These are phyloP conservation scores for Lentinus polychrous DNA, from an alignment of 1,284 basidiomycete species.

Conservation along the genomic window DNA sequence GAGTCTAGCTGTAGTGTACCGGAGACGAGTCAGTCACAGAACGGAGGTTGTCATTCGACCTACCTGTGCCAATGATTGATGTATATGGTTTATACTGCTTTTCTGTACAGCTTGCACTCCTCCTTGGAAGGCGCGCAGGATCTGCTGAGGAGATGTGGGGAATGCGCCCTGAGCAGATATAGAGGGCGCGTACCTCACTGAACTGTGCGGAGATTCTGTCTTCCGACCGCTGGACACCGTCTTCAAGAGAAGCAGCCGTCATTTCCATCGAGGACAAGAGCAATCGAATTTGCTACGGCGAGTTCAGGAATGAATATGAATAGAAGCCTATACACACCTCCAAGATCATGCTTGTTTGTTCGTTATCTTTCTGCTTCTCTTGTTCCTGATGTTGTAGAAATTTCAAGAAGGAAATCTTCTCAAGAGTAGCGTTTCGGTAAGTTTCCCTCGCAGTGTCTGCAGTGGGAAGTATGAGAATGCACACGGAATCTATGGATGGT, in stretches of 20 bases:
- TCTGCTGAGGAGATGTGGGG: no score
- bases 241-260: background rate
- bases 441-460: constrained; percentile 61
- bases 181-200: no score
- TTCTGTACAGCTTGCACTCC: no score
- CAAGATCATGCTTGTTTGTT: constrained; percentile 21
- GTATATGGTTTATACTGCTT: no score
- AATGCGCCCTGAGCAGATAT: no score
- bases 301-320: background rate
- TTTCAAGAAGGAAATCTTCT: constrained; percentile 47
- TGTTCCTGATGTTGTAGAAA: constrained; percentile 40
- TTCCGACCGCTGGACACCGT: background rate
- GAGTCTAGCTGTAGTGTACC: no score
- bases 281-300: background rate
- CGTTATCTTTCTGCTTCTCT: constrained; percentile 20
- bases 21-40: constrained; percentile 14
- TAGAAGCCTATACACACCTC: constrained; percentile 21
- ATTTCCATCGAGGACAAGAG: background rate
- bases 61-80: constrained; percentile 21
- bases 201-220: background rate
- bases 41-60: constrained; percentile 20
- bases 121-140: no score
- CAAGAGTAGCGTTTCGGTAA: constrained; percentile 57
- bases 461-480: background rate
- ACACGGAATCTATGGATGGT: background rate